phyloP scores from a whole-genome alignment of 108 stramenopile species.

The Poteriospumella lacustris region DNA sequence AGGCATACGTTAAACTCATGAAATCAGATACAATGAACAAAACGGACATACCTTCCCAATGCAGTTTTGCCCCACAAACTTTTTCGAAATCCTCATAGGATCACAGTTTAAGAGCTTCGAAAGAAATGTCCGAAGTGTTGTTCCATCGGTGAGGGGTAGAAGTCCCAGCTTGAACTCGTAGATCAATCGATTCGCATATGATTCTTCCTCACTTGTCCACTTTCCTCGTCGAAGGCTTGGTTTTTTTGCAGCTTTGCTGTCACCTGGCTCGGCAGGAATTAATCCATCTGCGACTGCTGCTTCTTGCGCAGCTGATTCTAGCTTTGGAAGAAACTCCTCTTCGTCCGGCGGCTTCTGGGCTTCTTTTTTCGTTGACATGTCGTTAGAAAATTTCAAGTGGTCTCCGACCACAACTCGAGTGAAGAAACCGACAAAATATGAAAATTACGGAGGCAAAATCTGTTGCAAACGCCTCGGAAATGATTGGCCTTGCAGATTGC shows the following conservation, averaged over 20 bases:
- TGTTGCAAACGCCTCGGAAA: too few relatives aligned
- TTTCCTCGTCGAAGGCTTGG: conserved; percentile 50
- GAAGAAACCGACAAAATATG: too few relatives aligned
- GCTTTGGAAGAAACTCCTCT: too few relatives aligned
- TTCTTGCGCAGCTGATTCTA: conserved; percentile 26
- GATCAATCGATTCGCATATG: conserved; percentile 57
- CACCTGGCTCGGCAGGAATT: conserved; percentile 1
- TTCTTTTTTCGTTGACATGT: too few relatives aligned
- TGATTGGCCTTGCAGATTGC: too few relatives aligned
- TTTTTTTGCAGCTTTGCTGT: conserved; percentile 27
- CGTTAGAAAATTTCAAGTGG: too few relatives aligned
- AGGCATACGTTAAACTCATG: neutral
- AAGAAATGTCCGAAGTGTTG: conserved; percentile 57
- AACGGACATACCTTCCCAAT: conserved; percentile 66
- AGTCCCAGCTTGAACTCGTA: conserved; percentile 57
- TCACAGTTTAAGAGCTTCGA: conserved; percentile 57
- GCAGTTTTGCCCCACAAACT: conserved; percentile 78
- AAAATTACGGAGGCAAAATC: too few relatives aligned
- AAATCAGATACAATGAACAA: neutral
- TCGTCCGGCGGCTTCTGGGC: too few relatives aligned
- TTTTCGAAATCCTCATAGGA: conserved; percentile 57
- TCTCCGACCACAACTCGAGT: too few relatives aligned
- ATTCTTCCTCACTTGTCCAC: conserved; percentile 60
- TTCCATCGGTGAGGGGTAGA: conserved; percentile 55
- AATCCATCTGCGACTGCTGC: conserved; percentile 23